A percentile compares a stretch with the other conserved stretches of the same genome.
phyloP scores from a whole-genome alignment of 2,329 filamentous ascomycete genomes.

The Diaporthe humulicola region DNA sequence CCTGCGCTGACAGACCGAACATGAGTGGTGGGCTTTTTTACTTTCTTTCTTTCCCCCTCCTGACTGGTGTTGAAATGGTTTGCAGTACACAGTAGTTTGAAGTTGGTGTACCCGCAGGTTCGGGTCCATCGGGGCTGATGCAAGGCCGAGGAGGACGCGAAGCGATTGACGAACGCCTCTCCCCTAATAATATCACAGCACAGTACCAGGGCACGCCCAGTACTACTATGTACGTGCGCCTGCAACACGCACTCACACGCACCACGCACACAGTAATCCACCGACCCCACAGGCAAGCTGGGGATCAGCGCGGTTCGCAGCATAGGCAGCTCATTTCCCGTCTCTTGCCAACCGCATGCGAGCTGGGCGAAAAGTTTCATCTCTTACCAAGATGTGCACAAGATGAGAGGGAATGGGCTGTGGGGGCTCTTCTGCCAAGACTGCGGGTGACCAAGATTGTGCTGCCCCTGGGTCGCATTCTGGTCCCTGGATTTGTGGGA shows the following conservation, averaged over 20 bases:
- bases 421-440: constrained; percentile 29
- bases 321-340: constrained; percentile 33
- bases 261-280: not conserved
- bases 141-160: constrained; percentile 33
- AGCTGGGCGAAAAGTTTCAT: constrained; percentile 16
- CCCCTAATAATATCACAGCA: constrained; percentile 10
- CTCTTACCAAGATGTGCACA: constrained; percentile 29
- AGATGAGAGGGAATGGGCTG: constrained; percentile 33
- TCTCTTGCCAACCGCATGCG: constrained; percentile 21
- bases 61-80: not conserved
- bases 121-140: constrained; percentile 31
- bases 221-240: not conserved
- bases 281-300: constrained; percentile 14
- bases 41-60: not conserved
- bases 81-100: constrained; percentile 16
- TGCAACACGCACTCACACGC: not conserved
- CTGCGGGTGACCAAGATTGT: constrained; percentile 33
- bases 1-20: not conserved
- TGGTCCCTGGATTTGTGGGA: constrained; percentile 35
- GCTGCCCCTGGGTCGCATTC: constrained; percentile 21
- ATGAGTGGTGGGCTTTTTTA: constrained; percentile 21
- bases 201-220: not conserved
- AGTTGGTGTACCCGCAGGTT: constrained; percentile 3
- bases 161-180: constrained; percentile 25
- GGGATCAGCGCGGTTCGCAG: constrained; percentile 1